These are phyloP conservation scores for Lizonia empirigonia DNA, from an alignment of 2,329 filamentous ascomycete species.

Conservation along the genomic window DNA sequence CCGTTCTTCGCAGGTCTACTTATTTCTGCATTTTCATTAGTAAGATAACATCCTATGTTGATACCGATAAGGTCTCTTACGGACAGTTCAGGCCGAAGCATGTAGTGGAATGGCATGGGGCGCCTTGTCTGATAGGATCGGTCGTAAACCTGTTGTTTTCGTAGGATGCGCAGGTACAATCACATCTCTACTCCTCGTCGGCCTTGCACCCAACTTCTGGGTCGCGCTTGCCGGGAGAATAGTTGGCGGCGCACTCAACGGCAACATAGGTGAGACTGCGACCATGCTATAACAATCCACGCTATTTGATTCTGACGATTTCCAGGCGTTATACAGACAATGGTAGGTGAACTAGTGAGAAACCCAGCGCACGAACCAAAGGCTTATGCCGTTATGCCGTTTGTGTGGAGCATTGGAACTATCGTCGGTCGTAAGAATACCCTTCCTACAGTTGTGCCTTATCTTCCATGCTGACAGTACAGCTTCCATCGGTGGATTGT, in stretches of 20 bases:
- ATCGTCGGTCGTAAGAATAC: conserved; percentile 68
- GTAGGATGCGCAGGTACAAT: conserved; percentile 74
- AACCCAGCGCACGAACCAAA: conserved; percentile 75
- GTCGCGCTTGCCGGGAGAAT: conserved; percentile 76
- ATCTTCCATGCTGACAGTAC: conserved; percentile 23
- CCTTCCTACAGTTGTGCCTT: not conserved
- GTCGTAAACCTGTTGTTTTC: conserved; percentile 49
- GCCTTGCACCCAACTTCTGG: conserved; percentile 83
- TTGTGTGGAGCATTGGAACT: conserved; percentile 89
- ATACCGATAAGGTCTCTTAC: not conserved
- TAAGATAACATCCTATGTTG: not conserved
- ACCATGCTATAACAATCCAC: conserved; percentile 50
- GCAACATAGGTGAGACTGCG: conserved; percentile 65
- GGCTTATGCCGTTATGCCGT: conserved; percentile 91
- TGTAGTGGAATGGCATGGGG: conserved; percentile 73
- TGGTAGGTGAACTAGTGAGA: conserved; percentile 76
- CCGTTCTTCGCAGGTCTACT: conserved; percentile 87
- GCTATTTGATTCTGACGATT: not conserved
- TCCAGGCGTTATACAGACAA: conserved; percentile 73
- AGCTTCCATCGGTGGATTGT: conserved; percentile 82
- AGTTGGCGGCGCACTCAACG: conserved; percentile 82
- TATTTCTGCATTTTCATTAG: conserved; percentile 86
- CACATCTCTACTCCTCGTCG: conserved; percentile 80
- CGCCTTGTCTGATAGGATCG: conserved; percentile 47
- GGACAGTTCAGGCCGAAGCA: conserved; percentile 66